Conservation (phyloP, 495 filamentous ascomycete species). For the Penicillium psychrofluorescens region DNA sequence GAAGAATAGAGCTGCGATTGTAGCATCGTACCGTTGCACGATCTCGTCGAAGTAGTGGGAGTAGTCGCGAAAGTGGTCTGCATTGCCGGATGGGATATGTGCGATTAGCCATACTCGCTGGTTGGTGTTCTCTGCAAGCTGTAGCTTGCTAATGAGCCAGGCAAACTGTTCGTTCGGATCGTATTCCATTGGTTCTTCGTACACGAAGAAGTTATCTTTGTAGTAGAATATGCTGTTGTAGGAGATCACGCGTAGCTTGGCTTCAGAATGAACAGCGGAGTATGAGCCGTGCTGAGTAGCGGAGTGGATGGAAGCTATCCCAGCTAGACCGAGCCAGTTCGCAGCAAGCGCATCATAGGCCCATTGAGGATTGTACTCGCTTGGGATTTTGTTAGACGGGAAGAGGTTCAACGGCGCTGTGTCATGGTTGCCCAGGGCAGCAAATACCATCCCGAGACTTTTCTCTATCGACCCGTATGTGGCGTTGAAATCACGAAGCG, state of each 20-base stretch:
- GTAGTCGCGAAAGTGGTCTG: slow-evolving; percentile 42
- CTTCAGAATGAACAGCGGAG: slow-evolving; percentile 32
- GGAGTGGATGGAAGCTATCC: slow-evolving; percentile 20
- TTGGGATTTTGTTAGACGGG: slow-evolving; percentile 25
- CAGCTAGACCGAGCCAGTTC: slow-evolving; percentile 41
- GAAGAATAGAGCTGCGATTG: slow-evolving; percentile 50
- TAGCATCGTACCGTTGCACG: slow-evolving; percentile 42
- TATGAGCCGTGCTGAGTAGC: slow-evolving; percentile 42
- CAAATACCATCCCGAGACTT: slow-evolving; percentile 35
- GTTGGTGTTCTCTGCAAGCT: slow-evolving; percentile 39
- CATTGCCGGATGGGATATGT: slow-evolving; percentile 42
- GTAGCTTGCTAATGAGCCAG: slow-evolving; percentile 45
- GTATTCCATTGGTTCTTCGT: slow-evolving; percentile 38
- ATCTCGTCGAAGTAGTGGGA: slow-evolving; percentile 51
- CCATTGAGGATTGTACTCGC: slow-evolving; percentile 35
- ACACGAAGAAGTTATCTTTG: slow-evolving; percentile 46
- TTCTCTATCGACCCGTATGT: slow-evolving; percentile 29
- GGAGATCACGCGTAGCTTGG: slow-evolving; percentile 47
- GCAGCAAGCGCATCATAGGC: slow-evolving; percentile 41
- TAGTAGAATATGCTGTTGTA: slow-evolving; percentile 54
- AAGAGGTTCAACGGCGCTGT: slow-evolving; percentile 45
- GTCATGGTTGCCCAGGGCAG: slow-evolving; percentile 51
- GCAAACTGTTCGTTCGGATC: slow-evolving; percentile 41
- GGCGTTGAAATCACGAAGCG: slow-evolving; percentile 31
- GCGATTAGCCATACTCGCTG: slow-evolving; percentile 49